Base-by-base conservation (phyloP, 2,329 filamentous ascomycete species). In the Fusarium sarcochroum region DNA sequence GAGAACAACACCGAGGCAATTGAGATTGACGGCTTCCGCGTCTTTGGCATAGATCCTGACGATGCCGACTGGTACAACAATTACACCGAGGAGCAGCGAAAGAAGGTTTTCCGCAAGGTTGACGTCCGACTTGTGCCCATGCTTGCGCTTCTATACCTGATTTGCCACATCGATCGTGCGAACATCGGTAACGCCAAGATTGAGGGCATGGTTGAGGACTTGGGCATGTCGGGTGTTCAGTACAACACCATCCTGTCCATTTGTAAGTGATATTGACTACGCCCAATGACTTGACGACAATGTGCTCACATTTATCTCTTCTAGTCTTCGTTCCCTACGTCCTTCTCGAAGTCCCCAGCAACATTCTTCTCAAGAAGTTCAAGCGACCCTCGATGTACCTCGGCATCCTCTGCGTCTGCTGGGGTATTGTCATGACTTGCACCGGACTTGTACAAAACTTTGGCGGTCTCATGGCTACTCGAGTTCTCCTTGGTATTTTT, bases 351-450 rank as follows among this genome's bases (percentile, higher is more conserved):
- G 64, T 75, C 2, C 73, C 73, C 1, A 74, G 73, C 56, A 75
- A 75, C 18, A 71, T 75, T n/a, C 38, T 75, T 6, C 70, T 75
- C 21, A 72, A 77, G 48, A 68, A 59, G 32, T 56, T 75, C 25
- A 54, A 63, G 73, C 70, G 70, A 10, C 72, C 72, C 6, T 74
- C 72, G 1, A 32, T 60, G 30, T 74, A 74, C 18, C 72, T 74
- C 7, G 70, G 72, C 4, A 58, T 57, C 1, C 66, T 74, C 6
- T 62, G 59, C 3, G 20, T 87, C n/a, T 52, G 81, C 7, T 89
- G 90, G 91, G 91, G 91, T 2, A 81, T 85, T 5, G 83, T 83
- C 48, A 91, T 91, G 90, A 85, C 87, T 0, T 85, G 85, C 21
- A 90, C 90, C 79, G 89, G 89, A 5, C 84, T 91, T 51, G 84